Conservation (phyloP, 2,329 filamentous ascomycete genomes). For the Talaromyces sp. region DNA sequence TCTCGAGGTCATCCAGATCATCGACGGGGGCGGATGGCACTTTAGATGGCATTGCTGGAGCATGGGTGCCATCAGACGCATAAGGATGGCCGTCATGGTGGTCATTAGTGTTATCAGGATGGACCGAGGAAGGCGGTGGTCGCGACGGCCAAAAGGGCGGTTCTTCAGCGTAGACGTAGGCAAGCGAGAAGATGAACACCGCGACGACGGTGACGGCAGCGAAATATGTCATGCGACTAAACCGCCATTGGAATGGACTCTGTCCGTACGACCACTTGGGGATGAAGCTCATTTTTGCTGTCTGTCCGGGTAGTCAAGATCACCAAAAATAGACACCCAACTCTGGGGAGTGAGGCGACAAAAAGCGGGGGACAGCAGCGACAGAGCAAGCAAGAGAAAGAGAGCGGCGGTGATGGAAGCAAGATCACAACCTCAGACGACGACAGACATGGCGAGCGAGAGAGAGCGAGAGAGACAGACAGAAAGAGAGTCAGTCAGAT, state of each 20-base stretch:
- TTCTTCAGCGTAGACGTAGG: conserved; percentile 12
- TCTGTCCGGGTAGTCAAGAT: neutral
- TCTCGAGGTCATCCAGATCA: neutral
- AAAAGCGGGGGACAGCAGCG: neutral
- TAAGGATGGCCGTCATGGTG: neutral
- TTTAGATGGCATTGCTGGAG: neutral
- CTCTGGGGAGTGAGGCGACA: neutral
- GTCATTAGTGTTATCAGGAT: neutral
- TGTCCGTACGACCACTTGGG: conserved; percentile 8
- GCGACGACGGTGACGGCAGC: conserved; percentile 6
- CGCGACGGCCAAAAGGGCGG: conserved; percentile 5
- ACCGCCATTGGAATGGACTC: conserved; percentile 6
- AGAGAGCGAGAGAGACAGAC: neutral
- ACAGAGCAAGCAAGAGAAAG: neutral
- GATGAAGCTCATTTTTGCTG: conserved; percentile 2
- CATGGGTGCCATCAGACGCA: neutral
- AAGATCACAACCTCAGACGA: neutral
- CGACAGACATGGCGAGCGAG: neutral
- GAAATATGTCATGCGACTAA: conserved; percentile 7
- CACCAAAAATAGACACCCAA: neutral
- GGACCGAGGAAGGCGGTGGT: neutral
- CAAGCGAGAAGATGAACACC: conserved; percentile 8
- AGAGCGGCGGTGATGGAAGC: neutral
- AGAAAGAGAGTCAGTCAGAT: neutral
- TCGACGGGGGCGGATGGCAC: neutral